Base-by-base conservation (phyloP, 305 asterid genomes). In the Solanum hybrid region DNA sequence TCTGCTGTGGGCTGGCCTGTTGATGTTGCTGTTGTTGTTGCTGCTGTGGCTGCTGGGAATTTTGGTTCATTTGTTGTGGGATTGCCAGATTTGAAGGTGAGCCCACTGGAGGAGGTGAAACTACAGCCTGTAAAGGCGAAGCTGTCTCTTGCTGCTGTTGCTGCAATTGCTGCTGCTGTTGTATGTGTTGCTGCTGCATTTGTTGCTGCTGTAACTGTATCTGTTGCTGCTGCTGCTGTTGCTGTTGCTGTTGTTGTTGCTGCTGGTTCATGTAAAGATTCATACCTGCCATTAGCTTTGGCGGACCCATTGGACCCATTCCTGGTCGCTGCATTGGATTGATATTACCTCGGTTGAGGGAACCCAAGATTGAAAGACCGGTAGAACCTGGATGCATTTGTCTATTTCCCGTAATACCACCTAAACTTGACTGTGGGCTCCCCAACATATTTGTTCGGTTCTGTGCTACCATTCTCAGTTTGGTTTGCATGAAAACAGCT, bases 231-330 rank as follows among this genome's bases (percentile, higher is more conserved):
- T 76, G 78, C 4, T 71, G 77, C 38, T 88, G 92, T 10, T 84
- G 82, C 31, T 56, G 64, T 3, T 51, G 94, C 24, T 91, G 94
- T 16, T 91, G 97, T 13, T 93, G 95, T 13, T 93, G 98, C 69
- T 92, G 98, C 90, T 91, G 99, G 93, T 90, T 95, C 96, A 93
- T 92, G 93, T 95, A 96, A 24, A 85, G 60, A 91, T 93, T 96
- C 94, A 93, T 92, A 85, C 95, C 98, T 0, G 95, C 89, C 93
- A 94, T 93, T 92, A 96, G 40, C 90, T 96, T 96, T 9, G 99
- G 99, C 16, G 99, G 98, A 75, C 96, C 98, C 99, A 96, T 95
- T 86, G 95, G 95, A 32, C 98, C 98, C 93, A 95, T 90, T 29
- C 92, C 93, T 2, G 94, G 88, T 31, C 98, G 94, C 90, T 95